Evolutionary conservation across 139 green algal genomes (phyloP), one percentile per base, ranked within the genome.

Genomic region (Auxenochlorella pyrenoidosa): DNA sequence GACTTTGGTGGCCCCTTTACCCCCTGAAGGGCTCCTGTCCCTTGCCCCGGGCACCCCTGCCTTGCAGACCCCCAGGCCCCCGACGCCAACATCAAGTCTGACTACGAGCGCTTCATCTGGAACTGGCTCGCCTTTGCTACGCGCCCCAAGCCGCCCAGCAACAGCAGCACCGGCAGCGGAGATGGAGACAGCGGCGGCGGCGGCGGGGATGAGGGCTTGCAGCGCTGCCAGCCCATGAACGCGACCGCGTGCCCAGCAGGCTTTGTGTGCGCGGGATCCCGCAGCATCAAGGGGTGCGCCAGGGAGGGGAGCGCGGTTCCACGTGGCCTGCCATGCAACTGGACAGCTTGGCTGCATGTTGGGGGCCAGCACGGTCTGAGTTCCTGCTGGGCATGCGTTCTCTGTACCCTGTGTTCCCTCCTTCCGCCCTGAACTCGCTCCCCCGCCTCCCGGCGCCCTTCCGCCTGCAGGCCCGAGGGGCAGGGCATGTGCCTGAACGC

Each of bases 41-140:
- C 30, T 71, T 58, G 81, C n/a, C 70, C 34, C 0, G 47, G 51
- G 3, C 19, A 26, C 26, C 70, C 34, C 38, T 82, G 32, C 28
- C 60, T 13, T 63, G 73, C 85, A 82, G 78, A 88, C 75, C 71
- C 82, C 5, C 89, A 91, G 81, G 77, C 86, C 19, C 77, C 87
- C 2, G 60, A 84, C 28, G 36, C 47, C 15, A 85, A 30, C 10
- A 72, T 79, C 43, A 92, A 95, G 83, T 83, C 63, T 41, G 87
- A 92, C 77, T 40, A 92, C 10, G 85, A 88, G 43, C 89, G 91
- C 54, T 95, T 95, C 78, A 26, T 95, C 32, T 94, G 87, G 86
- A 93, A 87, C 87, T 93, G 85, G 75, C 73, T 94, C 66, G 91
- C 91, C 8, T 47, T 87, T 41, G 75, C 86, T 24, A 88, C 87